Evolutionary conservation across 768 basidiomycete genomes (phyloP).

Genomic region (Boletus eberwhitei): DNA sequence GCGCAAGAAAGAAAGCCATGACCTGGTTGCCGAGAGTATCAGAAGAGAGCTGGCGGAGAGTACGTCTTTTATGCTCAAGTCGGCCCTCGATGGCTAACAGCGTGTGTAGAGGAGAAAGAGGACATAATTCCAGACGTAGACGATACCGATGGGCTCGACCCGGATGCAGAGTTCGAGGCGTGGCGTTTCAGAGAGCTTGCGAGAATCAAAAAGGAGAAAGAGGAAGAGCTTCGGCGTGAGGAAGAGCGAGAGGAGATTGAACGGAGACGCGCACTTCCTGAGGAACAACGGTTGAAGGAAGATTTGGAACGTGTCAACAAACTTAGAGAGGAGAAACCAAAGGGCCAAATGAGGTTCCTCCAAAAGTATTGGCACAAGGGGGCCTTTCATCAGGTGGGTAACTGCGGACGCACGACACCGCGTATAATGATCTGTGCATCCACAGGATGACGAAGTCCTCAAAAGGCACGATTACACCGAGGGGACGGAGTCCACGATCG

Average conservation of each 20-base stretch:
- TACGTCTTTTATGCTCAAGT: slow-evolving; percentile 37
- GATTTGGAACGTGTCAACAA: slow-evolving; percentile 86
- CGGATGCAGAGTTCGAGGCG: slow-evolving; percentile 86
- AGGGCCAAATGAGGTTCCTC: slow-evolving; percentile 88
- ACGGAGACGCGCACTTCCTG: slow-evolving; percentile 85
- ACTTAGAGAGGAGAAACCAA: slow-evolving; percentile 81
- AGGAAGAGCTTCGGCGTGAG: slow-evolving; percentile 77
- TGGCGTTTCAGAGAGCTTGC: slow-evolving; percentile 93
- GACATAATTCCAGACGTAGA: slow-evolving; percentile 84
- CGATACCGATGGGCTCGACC: slow-evolving; percentile 92
- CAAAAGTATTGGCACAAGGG: slow-evolving; percentile 99
- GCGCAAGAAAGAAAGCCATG: slow-evolving; percentile 82
- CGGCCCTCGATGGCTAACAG: not conserved
- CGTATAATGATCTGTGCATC: slow-evolving; percentile 18
- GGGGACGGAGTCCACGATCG: slow-evolving; percentile 83
- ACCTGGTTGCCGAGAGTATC: slow-evolving; percentile 93
- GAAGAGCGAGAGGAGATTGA: slow-evolving; percentile 90
- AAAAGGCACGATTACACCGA: slow-evolving; percentile 82
- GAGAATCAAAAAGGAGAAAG: slow-evolving; percentile 93
- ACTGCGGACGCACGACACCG: not conserved
- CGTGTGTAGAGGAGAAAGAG: slow-evolving; percentile 76
- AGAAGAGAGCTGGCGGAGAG: slow-evolving; percentile 88
- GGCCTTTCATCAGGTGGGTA: slow-evolving; percentile 89
- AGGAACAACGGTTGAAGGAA: slow-evolving; percentile 88
- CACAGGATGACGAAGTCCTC: slow-evolving; percentile 85